Evolutionary conservation across 352 stramenopile species (phyloP).

Genomic region (Globisporangium middletonii): DNA sequence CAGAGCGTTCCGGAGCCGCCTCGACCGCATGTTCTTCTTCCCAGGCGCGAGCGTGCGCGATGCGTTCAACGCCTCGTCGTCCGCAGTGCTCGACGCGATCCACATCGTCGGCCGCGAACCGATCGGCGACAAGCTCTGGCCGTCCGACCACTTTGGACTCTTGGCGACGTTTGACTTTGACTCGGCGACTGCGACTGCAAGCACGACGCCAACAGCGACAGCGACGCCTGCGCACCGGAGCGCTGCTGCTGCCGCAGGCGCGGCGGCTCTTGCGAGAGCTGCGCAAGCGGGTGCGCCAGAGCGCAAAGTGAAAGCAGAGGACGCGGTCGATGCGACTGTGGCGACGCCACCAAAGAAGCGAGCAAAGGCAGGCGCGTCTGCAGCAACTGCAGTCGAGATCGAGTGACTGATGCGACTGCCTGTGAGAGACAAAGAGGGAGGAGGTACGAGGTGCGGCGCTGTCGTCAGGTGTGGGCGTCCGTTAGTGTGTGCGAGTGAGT

Average conservation of each 20-base stretch:
- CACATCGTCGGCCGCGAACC: conserved; percentile 57
- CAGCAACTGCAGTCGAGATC: conserved; percentile 10
- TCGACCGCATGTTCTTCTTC: conserved; percentile 77
- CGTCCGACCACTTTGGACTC: conserved; percentile 73
- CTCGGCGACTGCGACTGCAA: neutral
- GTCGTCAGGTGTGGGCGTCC: too few species aligned
- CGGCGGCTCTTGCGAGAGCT: neutral
- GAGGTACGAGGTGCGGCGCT: too few species aligned
- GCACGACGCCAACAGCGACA: neutral
- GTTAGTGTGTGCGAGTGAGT: too few species aligned
- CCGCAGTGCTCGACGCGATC: conserved; percentile 31
- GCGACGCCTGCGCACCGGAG: too few species aligned
- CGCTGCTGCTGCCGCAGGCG: too few species aligned
- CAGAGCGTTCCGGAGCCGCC: conserved; percentile 53
- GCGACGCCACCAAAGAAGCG: neutral
- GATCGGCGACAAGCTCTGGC: conserved; percentile 62
- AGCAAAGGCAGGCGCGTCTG: neutral
- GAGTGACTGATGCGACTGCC: conserved; percentile 3
- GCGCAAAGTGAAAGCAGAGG: conserved; percentile 3
- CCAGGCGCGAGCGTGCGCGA: conserved; percentile 8
- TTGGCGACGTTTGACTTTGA: conserved; percentile 38
- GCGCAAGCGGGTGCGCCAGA: neutral
- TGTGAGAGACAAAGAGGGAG: too few species aligned
- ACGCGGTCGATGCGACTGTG: neutral
- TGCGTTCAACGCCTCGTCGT: conserved; percentile 9